Percentiles rank a stretch among this genome's conserved stretches.
Evolutionary conservation across 176 grass and related monocot genomes (phyloP).

Genomic region (Avena atlantica): DNA sequence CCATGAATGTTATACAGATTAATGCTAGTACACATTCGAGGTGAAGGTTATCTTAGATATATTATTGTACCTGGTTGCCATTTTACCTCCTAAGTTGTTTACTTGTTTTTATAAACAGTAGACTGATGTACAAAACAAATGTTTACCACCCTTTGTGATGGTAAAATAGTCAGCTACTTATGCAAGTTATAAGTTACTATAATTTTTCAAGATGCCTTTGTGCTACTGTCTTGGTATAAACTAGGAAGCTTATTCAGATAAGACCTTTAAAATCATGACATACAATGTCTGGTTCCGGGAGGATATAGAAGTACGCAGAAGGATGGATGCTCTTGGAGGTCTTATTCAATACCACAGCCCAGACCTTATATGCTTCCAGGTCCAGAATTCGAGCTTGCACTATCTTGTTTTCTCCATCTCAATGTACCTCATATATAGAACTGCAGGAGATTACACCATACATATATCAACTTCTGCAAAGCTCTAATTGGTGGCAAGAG

Average conservation of each 20-base stretch:
- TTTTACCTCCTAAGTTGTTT: neutral
- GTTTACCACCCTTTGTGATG: neutral
- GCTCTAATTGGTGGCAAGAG: conserved; percentile 74
- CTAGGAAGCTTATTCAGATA: conserved; percentile 25
- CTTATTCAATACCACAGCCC: conserved; percentile 71
- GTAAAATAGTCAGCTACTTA: conserved; percentile 2
- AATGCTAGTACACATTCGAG: neutral
- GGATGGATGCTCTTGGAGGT: conserved; percentile 69
- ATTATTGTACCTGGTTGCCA: neutral
- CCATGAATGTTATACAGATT: neutral
- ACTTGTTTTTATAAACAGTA: neutral
- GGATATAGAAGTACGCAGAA: conserved; percentile 71
- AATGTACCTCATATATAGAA: neutral
- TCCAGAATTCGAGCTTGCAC: conserved; percentile 12
- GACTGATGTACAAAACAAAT: conserved; percentile 21
- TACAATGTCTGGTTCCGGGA: conserved; percentile 96
- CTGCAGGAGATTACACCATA: conserved; percentile 79
- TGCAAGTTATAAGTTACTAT: conserved; percentile 11
- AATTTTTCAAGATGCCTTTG: conserved; percentile 8
- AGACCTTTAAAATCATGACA: conserved; percentile 76
- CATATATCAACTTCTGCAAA: conserved; percentile 65
- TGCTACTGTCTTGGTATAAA: neutral
- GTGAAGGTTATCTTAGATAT: neutral
- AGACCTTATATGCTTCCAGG: conserved; percentile 83
- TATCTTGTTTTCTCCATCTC: conserved; percentile 7